Base-by-base conservation (phyloP, 306 rosid species). In the Arachis stenosperma region DNA sequence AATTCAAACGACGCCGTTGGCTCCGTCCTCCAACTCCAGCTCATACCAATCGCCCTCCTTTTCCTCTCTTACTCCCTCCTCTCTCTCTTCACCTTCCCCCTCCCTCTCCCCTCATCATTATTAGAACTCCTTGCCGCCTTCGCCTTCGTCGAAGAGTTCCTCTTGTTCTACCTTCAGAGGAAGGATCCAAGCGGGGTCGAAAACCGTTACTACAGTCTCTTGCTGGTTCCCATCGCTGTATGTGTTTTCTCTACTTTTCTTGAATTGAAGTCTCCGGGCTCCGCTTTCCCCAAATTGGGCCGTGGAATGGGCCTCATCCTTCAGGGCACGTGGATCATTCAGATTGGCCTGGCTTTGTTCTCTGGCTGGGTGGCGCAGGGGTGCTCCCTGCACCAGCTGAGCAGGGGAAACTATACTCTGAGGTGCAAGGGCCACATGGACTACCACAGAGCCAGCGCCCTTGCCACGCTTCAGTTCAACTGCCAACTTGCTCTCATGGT, bases 401-500 rank as follows among this genome's bases (percentile, higher is more conserved):
- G 96, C 39, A 78, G 88, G 47, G 98, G 96, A 64, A 93, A 93
- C 73, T 90, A 83, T 76, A 90, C 89, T 0, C 29, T 91, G 9
- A 81, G 75, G 63, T 93, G 98, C 56, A 89, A 88, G 61, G 98
- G 89, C 0, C 96, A 90, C 67, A 61, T 79, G 15, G 94, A 89
- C 14, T 89, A 78, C 76, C 98, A 90, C 76, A 79, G 98, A 56
- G 98, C 92, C 39, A 88, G 92, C 53, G 96, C 97, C 7, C 84
- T 93, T n/a, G 97, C 96, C 6, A 93, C 98, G 17, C 97, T 93
- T 77, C 98, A 89, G 81, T 93, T 93, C 72, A 93, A 93, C 76
- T 93, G 96, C 72, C 97, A 89, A 72, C 97, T 93, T 61, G 97
- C 98, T 47, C 78, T 93, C 50, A 8, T 84, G 6, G 92, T 89